These are phyloP conservation scores for Fagopyrum tataricum DNA, from an alignment of 148 eudicot genomes.

Conservation along the genomic window DNA sequence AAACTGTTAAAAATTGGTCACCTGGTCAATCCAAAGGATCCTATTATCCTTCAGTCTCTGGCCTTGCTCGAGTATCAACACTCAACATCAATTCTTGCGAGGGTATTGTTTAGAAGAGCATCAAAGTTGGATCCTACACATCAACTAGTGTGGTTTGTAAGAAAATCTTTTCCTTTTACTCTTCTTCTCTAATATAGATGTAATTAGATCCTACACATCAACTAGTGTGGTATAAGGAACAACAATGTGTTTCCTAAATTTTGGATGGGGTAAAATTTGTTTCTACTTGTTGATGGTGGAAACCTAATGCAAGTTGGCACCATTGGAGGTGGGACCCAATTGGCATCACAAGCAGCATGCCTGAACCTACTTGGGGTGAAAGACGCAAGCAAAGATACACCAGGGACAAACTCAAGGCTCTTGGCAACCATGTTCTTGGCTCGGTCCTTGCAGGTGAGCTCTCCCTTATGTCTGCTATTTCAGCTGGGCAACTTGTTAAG, in stretches of 20 bases:
- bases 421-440: slow-evolving; percentile 67
- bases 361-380: slow-evolving; percentile 72
- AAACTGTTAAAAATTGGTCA: slow-evolving; percentile 86
- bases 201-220: too few species aligned
- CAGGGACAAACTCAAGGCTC: slow-evolving; percentile 66
- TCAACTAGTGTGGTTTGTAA: slow-evolving; percentile 96
- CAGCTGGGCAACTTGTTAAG: slow-evolving; percentile 75
- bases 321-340: slow-evolving; percentile 78
- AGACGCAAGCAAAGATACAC: slow-evolving; percentile 63
- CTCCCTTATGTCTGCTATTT: slow-evolving; percentile 80
- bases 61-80: slow-evolving; percentile 71
- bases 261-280: too few species aligned
- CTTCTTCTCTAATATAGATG: background rate
- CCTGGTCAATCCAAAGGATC: slow-evolving; percentile 86
- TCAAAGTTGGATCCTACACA: slow-evolving; percentile 78
- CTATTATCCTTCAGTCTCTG: slow-evolving; percentile 93
- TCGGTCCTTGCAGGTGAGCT: slow-evolving; percentile 87
- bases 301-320: slow-evolving; percentile 76
- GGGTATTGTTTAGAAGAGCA: slow-evolving; percentile 69
- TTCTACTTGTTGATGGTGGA: too few species aligned
- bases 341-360: slow-evolving; percentile 79
- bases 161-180: slow-evolving; percentile 16
- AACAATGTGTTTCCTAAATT: too few species aligned
- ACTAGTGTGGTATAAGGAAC: too few species aligned
- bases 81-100: slow-evolving; percentile 67